These are phyloP conservation scores for Cytospora leucostoma DNA, from an alignment of 2,329 filamentous ascomycete genomes.

Conservation along the genomic window DNA sequence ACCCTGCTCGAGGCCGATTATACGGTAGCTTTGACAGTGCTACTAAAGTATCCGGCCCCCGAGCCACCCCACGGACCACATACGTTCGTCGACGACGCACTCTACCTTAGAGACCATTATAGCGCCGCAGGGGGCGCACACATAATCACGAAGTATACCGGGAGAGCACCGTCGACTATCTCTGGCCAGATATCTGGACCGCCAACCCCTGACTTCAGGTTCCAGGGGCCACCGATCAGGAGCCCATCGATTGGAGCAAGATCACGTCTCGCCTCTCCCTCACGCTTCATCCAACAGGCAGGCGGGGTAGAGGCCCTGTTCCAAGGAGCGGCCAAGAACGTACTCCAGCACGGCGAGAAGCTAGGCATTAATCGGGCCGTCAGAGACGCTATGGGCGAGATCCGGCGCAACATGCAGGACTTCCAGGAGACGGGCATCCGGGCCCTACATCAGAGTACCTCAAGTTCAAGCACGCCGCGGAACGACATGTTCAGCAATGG, in stretches of 20 bases:
- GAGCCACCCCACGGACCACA: constrained; percentile 64
- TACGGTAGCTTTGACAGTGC: constrained; percentile 75
- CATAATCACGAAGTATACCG: constrained; percentile 72
- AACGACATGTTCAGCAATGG: constrained; percentile 23
- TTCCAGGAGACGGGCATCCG: constrained; percentile 56
- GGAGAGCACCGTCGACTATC: constrained; percentile 46
- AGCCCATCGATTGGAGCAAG: constrained; percentile 43
- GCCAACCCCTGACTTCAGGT: constrained; percentile 38
- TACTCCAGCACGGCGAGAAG: constrained; percentile 72
- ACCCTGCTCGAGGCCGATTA: constrained; percentile 85
- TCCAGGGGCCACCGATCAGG: constrained; percentile 41
- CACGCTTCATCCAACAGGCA: constrained; percentile 55
- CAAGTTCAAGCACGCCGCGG: constrained; percentile 39
- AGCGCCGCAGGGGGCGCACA: constrained; percentile 61
- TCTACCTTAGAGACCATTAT: constrained; percentile 70
- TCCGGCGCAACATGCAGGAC: constrained; percentile 72
- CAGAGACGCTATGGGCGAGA: constrained; percentile 78
- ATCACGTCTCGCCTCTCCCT: constrained; percentile 50
- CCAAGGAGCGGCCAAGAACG: constrained; percentile 74
- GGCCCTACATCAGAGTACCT: constrained; percentile 27
- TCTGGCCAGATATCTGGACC: constrained; percentile 31
- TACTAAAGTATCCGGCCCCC: constrained; percentile 81
- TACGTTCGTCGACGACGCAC: constrained; percentile 82
- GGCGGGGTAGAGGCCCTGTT: constrained; percentile 69
- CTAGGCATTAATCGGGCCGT: constrained; percentile 80